Evolutionary conservation across 1,284 basidiomycete species (phyloP), one percentile per base, ranked within the genome.

Genomic region (Golubevia sp.): DNA sequence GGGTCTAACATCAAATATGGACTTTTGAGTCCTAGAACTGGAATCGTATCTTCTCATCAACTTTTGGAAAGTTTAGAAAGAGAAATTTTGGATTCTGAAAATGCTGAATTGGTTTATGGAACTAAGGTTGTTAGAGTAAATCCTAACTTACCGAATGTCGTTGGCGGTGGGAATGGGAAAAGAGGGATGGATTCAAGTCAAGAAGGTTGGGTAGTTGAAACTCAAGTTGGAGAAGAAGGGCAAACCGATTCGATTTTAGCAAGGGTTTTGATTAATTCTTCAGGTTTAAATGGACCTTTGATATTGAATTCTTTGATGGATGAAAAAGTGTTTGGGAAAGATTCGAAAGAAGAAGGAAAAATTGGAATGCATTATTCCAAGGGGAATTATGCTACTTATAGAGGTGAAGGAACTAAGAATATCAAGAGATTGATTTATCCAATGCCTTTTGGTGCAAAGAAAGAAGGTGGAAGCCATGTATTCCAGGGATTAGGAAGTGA

Each of bases 71-170:
- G 88, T 66, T 86, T 97, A 44, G 92, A 93, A 79, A 87, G 87
- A 69, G 92, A 95, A 58, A 89, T 97, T 58, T 84, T 85, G 7
- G 89, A 92, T 6, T 88, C 89, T 2, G 91, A 89, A 53, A 87
- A 85, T 26, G 91, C 92, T 8, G 89, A 92, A 61, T 85, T 97
- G 8, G 92, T 91, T 0, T 91, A 90, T 74, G 90, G 90, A 2
- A 97, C 94, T 0, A 87, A 87, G 23, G 93, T 94, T 21, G 93
- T 97, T n/a, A 89, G 96, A 26, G 87, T 99, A 13, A 94, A 97
- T 77, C 88, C 89, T n/a, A 62, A 68, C 54, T 25, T 62, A n/a
- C 66, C 68, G 7, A 15, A 24, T 21, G 38, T 57, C 15, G 26
- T 7, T 20, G 61, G 38, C n/a, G 18, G 15, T 23, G 25, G 55